Conservation (phyloP, 345 rosid genomes). For the Brassica nigra region DNA sequence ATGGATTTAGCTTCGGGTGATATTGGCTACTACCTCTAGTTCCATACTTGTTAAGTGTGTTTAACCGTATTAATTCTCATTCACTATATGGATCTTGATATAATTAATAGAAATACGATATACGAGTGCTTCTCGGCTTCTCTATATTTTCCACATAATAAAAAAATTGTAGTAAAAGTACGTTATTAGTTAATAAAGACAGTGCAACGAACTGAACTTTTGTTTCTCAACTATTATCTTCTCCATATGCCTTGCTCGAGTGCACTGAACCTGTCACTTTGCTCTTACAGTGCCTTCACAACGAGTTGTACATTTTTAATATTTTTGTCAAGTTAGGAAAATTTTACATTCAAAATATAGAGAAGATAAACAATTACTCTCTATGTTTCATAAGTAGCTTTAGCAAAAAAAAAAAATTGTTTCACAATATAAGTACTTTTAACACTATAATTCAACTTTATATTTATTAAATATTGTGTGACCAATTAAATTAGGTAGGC, state of each 20-base stretch:
- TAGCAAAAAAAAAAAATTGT: too few relatives aligned
- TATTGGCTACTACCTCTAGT: constrained; percentile 23
- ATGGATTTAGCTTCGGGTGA: constrained; percentile 42
- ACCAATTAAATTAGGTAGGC: too few relatives aligned
- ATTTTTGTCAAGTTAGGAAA: not conserved
- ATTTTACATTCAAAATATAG: not conserved
- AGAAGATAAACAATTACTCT: not conserved
- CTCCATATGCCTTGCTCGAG: not conserved
- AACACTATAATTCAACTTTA: too few relatives aligned
- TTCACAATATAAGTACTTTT: too few relatives aligned
- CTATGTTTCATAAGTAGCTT: too few relatives aligned
- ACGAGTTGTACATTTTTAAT: not conserved
- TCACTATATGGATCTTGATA: not conserved
- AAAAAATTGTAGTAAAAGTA: not conserved
- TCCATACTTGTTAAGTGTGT: not conserved
- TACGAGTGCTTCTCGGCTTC: not conserved
- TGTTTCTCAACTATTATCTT: not conserved
- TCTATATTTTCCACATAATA: not conserved
- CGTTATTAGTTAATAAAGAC: not conserved
- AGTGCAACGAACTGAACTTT: not conserved
- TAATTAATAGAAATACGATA: not conserved
- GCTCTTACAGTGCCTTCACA: not conserved
- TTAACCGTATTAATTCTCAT: not conserved
- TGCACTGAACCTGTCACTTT: not conserved
- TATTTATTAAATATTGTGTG: too few relatives aligned